Base-by-base conservation (phyloP, 2,329 filamentous ascomycete genomes). In the Emmonsia crescens region DNA sequence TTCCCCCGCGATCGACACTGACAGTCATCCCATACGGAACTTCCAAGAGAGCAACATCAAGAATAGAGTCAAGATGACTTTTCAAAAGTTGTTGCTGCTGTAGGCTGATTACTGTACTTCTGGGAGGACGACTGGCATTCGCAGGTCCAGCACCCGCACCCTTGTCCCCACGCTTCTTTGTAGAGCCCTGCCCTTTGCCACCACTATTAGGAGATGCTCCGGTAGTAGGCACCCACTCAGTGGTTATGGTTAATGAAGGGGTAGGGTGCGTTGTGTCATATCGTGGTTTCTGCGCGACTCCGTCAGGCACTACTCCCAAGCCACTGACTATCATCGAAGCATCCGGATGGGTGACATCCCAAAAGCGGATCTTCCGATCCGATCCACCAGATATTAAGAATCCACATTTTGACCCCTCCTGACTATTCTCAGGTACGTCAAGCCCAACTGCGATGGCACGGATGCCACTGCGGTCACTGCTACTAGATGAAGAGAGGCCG, bases 1-100 rank as follows among this genome's bases (percentile, higher is more conserved):
- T 87, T 0, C 94, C 94, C 46, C 87, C 89, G 68, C 93, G 82
- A 78, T 99, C 94, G 60, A 89, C 92, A 66, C 89, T 95, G 57
- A 97, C 81, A 40, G 92, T 88, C 90, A 97, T 96, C 4, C 88
- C 89, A 74, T 96, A 96, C 29, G 94, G 94, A 66, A 84, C 81
- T 77, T 96, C 91, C 67, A 99, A 75, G 70, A 97, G 77, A n/a
- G 88, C 88, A 67, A 96, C 86, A 76, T 97, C 93, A 70, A 89
- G 83, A 63, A 99, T 86, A 3, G 86, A 86, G 75, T 99, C 94
- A 69, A 96, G 75, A 76, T 99, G 94, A 62, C 88, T 90, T 72
- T 86, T 88, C 62, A 97, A 77, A 67, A 99, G 74, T 74, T 91
- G 85, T 73, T 95, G 90, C 72, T 96, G 92, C 76, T 96, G 89